phyloP scores from a whole-genome alignment of 2,329 filamentous ascomycete species.

The Aphanocladium album region DNA sequence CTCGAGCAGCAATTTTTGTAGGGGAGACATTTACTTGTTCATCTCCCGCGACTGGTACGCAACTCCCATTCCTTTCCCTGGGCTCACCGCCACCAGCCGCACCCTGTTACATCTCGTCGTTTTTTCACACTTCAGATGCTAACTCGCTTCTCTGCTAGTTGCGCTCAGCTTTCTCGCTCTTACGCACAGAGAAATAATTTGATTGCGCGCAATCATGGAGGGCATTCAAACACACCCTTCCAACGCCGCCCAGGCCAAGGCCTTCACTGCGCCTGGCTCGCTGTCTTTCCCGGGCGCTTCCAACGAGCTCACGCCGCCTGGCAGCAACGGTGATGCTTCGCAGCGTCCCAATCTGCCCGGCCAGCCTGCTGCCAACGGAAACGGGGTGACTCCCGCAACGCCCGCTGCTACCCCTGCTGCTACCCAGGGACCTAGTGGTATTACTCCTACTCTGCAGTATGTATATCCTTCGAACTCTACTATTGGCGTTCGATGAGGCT shows the following conservation, averaged over 20 bases:
- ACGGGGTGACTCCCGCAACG: constrained; percentile 81
- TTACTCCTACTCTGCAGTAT: constrained; percentile 95
- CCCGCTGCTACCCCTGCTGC: constrained; percentile 88
- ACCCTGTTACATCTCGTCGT: not conserved
- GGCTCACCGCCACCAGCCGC: constrained; percentile 7
- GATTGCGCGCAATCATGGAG: constrained; percentile 62
- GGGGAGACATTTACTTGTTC: constrained; percentile 99
- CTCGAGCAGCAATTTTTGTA: constrained; percentile 38
- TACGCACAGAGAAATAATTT: constrained; percentile 13
- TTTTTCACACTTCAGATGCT: constrained; percentile 17
- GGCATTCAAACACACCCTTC: constrained; percentile 85
- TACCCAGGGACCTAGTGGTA: constrained; percentile 75
- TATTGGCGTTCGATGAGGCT: constrained; percentile 42
- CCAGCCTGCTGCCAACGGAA: constrained; percentile 59
- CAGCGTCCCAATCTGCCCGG: constrained; percentile 37
- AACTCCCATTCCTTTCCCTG: constrained; percentile 35
- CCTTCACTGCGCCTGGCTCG: constrained; percentile 87
- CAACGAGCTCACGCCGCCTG: constrained; percentile 76
- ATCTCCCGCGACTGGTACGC: constrained; percentile 74
- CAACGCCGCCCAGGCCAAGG: constrained; percentile 89
- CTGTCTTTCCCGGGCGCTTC: constrained; percentile 85
- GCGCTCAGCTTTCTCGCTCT: constrained; percentile 24
- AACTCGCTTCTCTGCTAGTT: constrained; percentile 26
- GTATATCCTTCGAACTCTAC: constrained; percentile 49
- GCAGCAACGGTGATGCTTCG: constrained; percentile 58